Evolutionary conservation across 306 rosid genomes (phyloP).

Genomic region (Prunus salicina): DNA sequence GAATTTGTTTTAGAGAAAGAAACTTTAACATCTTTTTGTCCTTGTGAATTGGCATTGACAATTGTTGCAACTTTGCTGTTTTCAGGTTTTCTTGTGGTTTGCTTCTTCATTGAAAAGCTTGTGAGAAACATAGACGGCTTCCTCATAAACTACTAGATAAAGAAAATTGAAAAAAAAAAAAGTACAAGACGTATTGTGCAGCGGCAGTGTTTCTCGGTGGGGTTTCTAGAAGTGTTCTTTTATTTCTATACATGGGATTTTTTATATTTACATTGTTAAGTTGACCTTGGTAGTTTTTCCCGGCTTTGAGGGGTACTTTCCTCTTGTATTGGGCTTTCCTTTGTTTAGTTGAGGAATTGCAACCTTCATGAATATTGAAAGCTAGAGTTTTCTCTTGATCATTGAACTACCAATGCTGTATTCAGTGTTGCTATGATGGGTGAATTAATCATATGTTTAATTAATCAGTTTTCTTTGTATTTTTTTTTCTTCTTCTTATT

Average conservation of each 20-base stretch:
- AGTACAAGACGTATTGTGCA: constrained; percentile 34
- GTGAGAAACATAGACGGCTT: constrained; percentile 49
- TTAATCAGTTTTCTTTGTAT: not conserved
- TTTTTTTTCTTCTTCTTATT: not conserved
- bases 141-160: constrained; percentile 25
- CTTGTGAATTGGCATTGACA: not conserved
- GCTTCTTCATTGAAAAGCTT: constrained; percentile 43
- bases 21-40: not conserved
- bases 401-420: not conserved
- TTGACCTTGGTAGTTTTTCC: constrained; percentile 3
- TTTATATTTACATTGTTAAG: constrained; percentile 1
- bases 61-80: constrained; percentile 6
- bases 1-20: constrained; percentile 1
- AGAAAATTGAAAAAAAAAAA: constrained; percentile 14
- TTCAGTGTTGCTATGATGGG: not conserved
- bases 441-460: not conserved
- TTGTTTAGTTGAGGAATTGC: not conserved
- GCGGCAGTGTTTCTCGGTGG: constrained; percentile 33
- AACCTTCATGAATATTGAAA: not conserved
- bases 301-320: constrained; percentile 1
- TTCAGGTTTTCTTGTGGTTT: constrained; percentile 58
- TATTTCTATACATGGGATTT: constrained; percentile 1
- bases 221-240: constrained; percentile 3
- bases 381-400: not conserved
- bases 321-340: not conserved